phyloP scores from a whole-genome alignment of 768 basidiomycete species.

The Boletus tylopilopsis region DNA sequence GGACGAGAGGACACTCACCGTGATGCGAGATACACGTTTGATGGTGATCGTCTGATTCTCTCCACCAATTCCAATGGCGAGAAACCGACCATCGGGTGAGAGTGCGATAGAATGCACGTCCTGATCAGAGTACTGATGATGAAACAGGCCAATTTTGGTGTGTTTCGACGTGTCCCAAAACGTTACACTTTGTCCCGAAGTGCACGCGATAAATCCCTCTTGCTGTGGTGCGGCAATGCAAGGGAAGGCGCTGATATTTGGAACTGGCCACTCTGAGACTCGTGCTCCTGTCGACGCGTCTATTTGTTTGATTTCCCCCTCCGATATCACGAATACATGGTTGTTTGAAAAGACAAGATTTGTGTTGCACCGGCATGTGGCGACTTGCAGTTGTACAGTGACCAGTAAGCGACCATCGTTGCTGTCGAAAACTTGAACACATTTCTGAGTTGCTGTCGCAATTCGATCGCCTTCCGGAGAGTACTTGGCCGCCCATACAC shows the following conservation, averaged over 20 bases:
- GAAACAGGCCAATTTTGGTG: background rate
- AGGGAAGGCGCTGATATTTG: background rate
- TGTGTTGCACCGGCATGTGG: background rate
- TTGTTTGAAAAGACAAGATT: background rate
- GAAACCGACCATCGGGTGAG: background rate
- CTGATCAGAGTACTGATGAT: background rate
- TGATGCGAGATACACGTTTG: background rate
- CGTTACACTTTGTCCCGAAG: background rate
- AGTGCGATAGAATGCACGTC: background rate
- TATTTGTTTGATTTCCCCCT: background rate
- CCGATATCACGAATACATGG: background rate
- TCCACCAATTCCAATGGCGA: background rate
- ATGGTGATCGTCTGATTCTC: background rate
- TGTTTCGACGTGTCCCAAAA: slow-evolving; percentile 4
- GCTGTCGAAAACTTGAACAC: background rate
- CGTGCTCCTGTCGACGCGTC: background rate
- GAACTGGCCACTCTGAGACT: background rate
- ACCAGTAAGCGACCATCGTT: background rate
- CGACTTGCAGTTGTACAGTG: background rate
- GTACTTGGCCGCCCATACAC: background rate
- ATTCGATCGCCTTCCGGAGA: background rate
- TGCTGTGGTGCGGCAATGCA: background rate
- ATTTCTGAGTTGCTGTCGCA: background rate
- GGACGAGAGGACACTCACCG: background rate
- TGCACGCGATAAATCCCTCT: background rate